Base-by-base conservation (phyloP, 129 eudicot genomes). In the Lactuca saligna region DNA sequence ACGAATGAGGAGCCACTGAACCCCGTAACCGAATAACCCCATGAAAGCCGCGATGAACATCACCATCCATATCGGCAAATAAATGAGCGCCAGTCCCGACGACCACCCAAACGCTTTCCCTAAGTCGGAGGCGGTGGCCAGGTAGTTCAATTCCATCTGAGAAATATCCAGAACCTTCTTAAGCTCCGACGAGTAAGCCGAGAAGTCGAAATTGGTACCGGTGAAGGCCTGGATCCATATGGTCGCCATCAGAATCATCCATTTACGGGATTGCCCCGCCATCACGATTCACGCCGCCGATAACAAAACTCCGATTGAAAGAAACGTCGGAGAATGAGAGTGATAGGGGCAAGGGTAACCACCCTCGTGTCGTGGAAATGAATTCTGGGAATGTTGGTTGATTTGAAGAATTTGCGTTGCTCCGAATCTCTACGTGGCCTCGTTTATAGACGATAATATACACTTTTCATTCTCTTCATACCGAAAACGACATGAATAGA, bases 61-160 rank as follows among this genome's bases (percentile, higher is more conserved):
- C 0, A 87, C 95, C 48, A 76, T 65, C 89, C 84, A 84, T 25
- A 92, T 54, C 9, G 98, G 98, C 79, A 92, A 7, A 56, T 76
- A 76, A 82, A 73, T 76, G 66, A 88, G 71, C 25, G 96, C 98
- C 59, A 88, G 34, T 5, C 98, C 98, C 6, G 98, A 88, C 5
- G 93, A 86, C 96, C 96, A 91, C 5, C 98, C 98, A 3, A 91
- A 75, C 59, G 77, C 88, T 70, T 91, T 91, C 15, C 98, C 98
- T 17, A 88, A 66, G 42, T 91, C 96, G 8, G 98, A 91, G 31
- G 97, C 97, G 9, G 86, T 76, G 34, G 97, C 97, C 5, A 91
- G 71, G 41, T 91, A 83, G 65, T 86, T 88, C 44, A 91, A 65
- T 63, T 91, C 84, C 31, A 88, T 84, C 82, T 91, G 98, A 0